Percentiles rank a stretch among this genome's conserved stretches.
Evolutionary conservation across 1,284 basidiomycete genomes (phyloP).

Genomic region (Xanthoconium separans): DNA sequence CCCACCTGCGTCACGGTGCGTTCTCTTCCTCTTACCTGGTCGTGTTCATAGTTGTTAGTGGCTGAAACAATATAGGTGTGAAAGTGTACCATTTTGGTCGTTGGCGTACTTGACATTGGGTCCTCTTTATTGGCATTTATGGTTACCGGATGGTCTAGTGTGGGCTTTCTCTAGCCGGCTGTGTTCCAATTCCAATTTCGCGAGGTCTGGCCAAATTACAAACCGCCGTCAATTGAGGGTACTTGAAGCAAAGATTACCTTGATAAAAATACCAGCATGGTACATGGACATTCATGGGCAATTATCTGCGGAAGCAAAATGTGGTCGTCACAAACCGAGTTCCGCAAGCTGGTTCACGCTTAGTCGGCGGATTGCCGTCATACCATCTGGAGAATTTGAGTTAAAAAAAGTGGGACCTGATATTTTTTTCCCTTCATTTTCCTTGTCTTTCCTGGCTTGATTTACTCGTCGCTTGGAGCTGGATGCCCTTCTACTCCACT

Average conservation of each 20-base stretch:
- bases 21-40: background rate
- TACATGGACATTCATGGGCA: background rate
- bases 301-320: slow-evolving; percentile 21
- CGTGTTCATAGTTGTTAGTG: background rate
- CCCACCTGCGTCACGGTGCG: slow-evolving; percentile 13
- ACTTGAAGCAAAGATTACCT: slow-evolving; percentile 1
- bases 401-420: slow-evolving; percentile 13
- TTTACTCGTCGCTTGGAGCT: slow-evolving; percentile 3
- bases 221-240: slow-evolving; percentile 1
- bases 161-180: background rate
- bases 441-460: background rate
- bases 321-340: slow-evolving; percentile 18
- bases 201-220: slow-evolving; percentile 1
- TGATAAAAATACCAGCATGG: background rate
- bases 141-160: too few relatives aligned
- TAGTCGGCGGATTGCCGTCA: slow-evolving; percentile 31
- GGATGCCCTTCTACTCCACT: background rate
- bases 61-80: background rate
- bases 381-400: slow-evolving; percentile 18
- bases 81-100: slow-evolving; percentile 5
- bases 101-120: background rate
- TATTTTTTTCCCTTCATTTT: background rate
- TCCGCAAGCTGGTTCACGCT: slow-evolving; percentile 20
- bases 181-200: slow-evolving; percentile 11
- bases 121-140: background rate